phyloP scores from a whole-genome alignment of 495 filamentous ascomycete species.

The Oleoguttula mirabilis region DNA sequence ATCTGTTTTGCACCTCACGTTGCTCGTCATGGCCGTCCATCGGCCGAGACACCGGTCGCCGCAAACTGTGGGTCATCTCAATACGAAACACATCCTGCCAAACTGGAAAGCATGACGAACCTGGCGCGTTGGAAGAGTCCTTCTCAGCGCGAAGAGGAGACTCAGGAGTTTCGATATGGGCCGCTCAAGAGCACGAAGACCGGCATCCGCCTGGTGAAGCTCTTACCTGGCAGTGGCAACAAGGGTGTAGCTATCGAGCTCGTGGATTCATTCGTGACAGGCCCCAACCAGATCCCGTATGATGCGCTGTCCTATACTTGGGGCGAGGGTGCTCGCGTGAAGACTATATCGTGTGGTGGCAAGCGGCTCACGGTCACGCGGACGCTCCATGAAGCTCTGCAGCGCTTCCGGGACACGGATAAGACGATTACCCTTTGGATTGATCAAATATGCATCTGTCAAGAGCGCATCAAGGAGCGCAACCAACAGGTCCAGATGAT shows the following conservation, averaged over 20 bases:
- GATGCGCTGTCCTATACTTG: constrained; percentile 23
- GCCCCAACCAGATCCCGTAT: constrained; percentile 7
- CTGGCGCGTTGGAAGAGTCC: constrained; percentile 13
- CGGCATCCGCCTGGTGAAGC: constrained; percentile 13
- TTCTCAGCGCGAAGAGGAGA: not conserved
- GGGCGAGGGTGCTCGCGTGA: constrained; percentile 10
- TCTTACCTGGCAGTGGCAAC: constrained; percentile 15
- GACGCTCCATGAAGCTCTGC: constrained; percentile 17
- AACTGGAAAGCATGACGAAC: constrained; percentile 12
- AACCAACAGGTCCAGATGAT: constrained; percentile 24
- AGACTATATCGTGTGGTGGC: constrained; percentile 15
- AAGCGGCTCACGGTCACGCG: constrained; percentile 7
- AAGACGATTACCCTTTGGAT: constrained; percentile 18
- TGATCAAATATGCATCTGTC: constrained; percentile 28
- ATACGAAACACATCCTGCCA: no score
- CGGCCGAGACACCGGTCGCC: no score
- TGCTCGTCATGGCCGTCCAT: no score
- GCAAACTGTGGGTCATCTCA: no score
- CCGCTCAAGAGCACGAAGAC: constrained; percentile 12
- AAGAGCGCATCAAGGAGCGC: constrained; percentile 22
- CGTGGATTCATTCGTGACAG: constrained; percentile 14
- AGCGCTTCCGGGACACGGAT: constrained; percentile 13
- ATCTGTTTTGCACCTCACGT: no score
- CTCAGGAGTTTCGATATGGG: constrained; percentile 10
- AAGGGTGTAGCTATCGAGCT: constrained; percentile 17